Percentiles rank a stretch among this genome's conserved stretches.
Conservation (phyloP, 108 stramenopile genomes). For the Conticribra weissflogii region DNA sequence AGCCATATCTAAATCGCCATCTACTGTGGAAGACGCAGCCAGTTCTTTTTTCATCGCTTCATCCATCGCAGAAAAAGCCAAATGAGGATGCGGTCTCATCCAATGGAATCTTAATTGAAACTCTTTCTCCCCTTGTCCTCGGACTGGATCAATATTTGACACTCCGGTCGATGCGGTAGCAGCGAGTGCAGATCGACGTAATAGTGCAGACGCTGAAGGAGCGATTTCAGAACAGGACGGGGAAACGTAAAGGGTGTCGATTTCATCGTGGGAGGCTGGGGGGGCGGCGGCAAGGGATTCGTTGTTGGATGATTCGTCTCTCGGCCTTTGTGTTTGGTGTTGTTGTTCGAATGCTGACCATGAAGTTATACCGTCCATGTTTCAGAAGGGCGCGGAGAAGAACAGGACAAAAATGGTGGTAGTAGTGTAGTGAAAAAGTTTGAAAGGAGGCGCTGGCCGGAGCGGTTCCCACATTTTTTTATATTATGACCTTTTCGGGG, state of each 20-base stretch:
- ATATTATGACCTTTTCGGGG: too few relatives aligned
- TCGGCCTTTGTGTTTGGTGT: not conserved
- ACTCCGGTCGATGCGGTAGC: not conserved
- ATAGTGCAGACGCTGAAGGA: constrained; percentile 26
- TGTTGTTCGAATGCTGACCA: constrained; percentile 40
- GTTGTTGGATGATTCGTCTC: not conserved
- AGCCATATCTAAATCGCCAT: not conserved
- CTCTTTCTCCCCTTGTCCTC: constrained; percentile 17
- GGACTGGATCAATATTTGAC: not conserved
- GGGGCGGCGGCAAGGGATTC: not conserved
- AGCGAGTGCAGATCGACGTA: constrained; percentile 30
- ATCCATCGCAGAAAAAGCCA: constrained; percentile 20
- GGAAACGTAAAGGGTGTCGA: constrained; percentile 38
- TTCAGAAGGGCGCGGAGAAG: not conserved
- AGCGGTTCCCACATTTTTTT: too few relatives aligned
- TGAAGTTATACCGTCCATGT: constrained; percentile 33
- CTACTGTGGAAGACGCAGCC: not conserved
- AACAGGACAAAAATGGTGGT: not conserved
- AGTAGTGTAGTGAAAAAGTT: too few relatives aligned
- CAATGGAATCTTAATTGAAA: constrained; percentile 41
- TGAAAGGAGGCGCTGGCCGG: too few relatives aligned
- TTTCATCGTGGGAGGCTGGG: not conserved
- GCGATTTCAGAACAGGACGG: constrained; percentile 24
- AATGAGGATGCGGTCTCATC: constrained; percentile 45
- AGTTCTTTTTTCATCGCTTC: not conserved